phyloP scores from a whole-genome alignment of 495 filamentous ascomycete genomes.

The Trichodelitschia bisporula region DNA sequence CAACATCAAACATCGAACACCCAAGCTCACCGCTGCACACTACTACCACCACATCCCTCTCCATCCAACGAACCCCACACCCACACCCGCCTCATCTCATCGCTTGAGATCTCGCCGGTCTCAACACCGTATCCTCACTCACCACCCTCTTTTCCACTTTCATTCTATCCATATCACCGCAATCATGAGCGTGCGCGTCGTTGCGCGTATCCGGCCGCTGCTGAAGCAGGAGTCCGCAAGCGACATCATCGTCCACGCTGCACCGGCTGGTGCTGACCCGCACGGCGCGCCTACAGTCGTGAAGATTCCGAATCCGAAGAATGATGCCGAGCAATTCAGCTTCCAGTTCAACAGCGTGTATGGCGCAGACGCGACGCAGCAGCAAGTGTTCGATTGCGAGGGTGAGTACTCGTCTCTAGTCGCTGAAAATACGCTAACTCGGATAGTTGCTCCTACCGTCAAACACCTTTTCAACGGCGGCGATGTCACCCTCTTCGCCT shows the following conservation, averaged over 20 bases:
- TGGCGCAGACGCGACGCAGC: slow-evolving; percentile 50
- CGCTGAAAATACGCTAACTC: not conserved
- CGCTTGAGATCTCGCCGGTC: too few relatives aligned
- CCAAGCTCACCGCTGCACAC: too few relatives aligned
- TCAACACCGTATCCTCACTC: too few relatives aligned
- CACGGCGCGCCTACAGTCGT: slow-evolving; percentile 41
- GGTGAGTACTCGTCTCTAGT: slow-evolving; percentile 23
- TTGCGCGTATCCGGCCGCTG: slow-evolving; percentile 72
- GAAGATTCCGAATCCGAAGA: slow-evolving; percentile 86
- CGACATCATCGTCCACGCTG: slow-evolving; percentile 57
- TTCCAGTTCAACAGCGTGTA: slow-evolving; percentile 94
- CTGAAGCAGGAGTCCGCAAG: slow-evolving; percentile 57
- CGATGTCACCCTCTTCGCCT: slow-evolving; percentile 87
- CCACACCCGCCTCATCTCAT: too few relatives aligned
- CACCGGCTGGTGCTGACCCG: slow-evolving; percentile 9
- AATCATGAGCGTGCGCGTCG: slow-evolving; percentile 50
- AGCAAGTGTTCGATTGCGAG: slow-evolving; percentile 71
- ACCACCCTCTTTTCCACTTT: too few relatives aligned
- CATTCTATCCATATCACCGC: too few relatives aligned
- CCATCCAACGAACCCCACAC: too few relatives aligned
- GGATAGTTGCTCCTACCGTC: slow-evolving; percentile 42
- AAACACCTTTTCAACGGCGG: slow-evolving; percentile 86
- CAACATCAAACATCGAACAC: too few relatives aligned
- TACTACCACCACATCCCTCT: too few relatives aligned
- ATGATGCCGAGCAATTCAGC: slow-evolving; percentile 68